Conservation (phyloP, 495 filamentous ascomycete species). For the Bombardia bombarda region DNA sequence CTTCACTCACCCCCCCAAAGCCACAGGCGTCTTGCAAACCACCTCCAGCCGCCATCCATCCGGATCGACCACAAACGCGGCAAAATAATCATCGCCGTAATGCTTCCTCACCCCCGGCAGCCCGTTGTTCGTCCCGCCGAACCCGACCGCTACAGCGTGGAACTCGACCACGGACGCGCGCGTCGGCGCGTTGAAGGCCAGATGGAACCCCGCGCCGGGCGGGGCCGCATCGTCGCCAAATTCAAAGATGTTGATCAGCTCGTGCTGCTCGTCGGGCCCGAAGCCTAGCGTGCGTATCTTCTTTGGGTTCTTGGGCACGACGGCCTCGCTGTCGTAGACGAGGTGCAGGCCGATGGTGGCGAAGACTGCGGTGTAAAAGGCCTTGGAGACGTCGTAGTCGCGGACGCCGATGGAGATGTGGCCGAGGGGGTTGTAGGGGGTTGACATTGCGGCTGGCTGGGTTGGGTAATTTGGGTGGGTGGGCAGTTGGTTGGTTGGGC, state of each 20-base stretch:
- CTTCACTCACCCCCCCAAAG: too few species aligned
- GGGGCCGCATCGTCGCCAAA: slow-evolving; percentile 10
- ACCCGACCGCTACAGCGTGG: slow-evolving; percentile 23
- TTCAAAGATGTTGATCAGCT: slow-evolving; percentile 28
- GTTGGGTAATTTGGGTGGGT: too few species aligned
- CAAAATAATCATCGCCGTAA: slow-evolving; percentile 32
- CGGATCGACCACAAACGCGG: slow-evolving; percentile 33
- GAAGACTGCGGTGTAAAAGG: slow-evolving; percentile 26
- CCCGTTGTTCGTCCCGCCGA: slow-evolving; percentile 28
- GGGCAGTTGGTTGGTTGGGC: too few species aligned
- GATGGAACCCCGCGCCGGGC: slow-evolving; percentile 22
- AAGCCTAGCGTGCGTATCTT: slow-evolving; percentile 22
- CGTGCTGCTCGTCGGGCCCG: slow-evolving; percentile 17
- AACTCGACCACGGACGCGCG: slow-evolving; percentile 29
- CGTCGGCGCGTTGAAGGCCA: slow-evolving; percentile 29
- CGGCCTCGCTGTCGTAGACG: slow-evolving; percentile 25
- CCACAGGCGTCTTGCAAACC: slow-evolving; percentile 26
- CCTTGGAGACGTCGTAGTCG: slow-evolving; percentile 18
- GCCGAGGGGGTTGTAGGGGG: slow-evolving; percentile 22
- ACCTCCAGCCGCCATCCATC: slow-evolving; percentile 34
- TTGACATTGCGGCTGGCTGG: too few species aligned
- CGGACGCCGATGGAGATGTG: slow-evolving; percentile 28
- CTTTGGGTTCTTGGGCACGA: slow-evolving; percentile 2
- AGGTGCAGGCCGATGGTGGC: slow-evolving; percentile 21
- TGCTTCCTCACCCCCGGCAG: slow-evolving; percentile 26